Base-by-base conservation (phyloP, 352 stramenopile genomes). In the Pythium insidiosum region DNA sequence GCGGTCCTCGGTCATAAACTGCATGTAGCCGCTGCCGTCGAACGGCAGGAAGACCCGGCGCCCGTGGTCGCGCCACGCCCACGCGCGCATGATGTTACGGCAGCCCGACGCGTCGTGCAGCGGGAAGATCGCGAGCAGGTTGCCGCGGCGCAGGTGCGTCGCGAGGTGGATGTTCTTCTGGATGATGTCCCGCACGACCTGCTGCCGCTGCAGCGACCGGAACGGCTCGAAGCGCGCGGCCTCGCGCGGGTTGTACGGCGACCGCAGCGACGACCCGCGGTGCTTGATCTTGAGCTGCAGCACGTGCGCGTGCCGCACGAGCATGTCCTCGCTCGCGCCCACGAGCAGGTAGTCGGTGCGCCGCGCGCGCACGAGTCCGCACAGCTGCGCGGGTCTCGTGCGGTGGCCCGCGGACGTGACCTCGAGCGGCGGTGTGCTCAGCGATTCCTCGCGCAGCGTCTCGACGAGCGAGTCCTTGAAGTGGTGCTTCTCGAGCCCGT, bases 391-490 rank as follows among this genome's bases (percentile, higher is more conserved):
- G n/a, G 44, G 36, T 4, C 38, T 50, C 7, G 61, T 38, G 5
- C 52, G 58, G 16, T 48, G 41, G 12, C 73, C 73, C 1, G 63
- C 57, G 1, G 56, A 55, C 6, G 61, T 75, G 12, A 78, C 66
- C 1, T 73, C 47, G 3, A 87, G 58, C 7, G 74, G 73, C 18
- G 74, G 77, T 12, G 71, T 47, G 11, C 63, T 38, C 2, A 73
- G 64, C 44, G 73, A 87, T 42, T 86, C 74, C 50, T 90, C 74
- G 0, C 72, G 68, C 28, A 90, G 55, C 6, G 77, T 75, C 40
- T 90, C 78, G 28, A 84, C 66, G 1, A 90, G 22, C 3, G 70
- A 79, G 56, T 87, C 75, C 38, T 87, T 87, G 53, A 90, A 90
- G 15, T 70, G 49, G 16, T 61, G 68, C 34, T 71, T 73, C n/a